Evolutionary conservation across 169 alveolate genomes (phyloP), one percentile per base, ranked within the genome.

Genomic region (Eimeria sp.): DNA sequence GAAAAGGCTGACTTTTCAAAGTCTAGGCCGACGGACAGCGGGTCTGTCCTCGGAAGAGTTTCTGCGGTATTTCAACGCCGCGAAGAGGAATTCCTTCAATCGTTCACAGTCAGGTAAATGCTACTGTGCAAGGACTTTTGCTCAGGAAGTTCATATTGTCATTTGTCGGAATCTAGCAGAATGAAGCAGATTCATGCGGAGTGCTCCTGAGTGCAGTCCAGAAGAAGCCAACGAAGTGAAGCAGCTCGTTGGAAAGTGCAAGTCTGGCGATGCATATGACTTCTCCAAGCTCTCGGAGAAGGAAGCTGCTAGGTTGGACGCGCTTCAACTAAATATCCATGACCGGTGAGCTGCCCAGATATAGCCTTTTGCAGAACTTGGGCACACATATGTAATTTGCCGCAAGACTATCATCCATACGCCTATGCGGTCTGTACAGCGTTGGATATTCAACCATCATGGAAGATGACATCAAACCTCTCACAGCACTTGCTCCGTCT

Each of bases 1-100:
- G 68, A 33, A 52, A 87, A 60, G 20, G 91, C 87, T 37, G 95
- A 96, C 43, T 49, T 85, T 52, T 80, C 82, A 23, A 49, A 37
- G 0, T 10, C 89, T n/a, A 52, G 64, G 40, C 87, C 96, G 23
- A 56, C 78, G 62, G 85, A 74, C 33, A 20, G 27, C 27, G 96
- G 95, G 20, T 58, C 90, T 30, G 76, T 96, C 37, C 82, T 83
- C 58, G 95, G 91, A 76, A 76, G 96, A 72, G 96, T 96, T 3
- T 94, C 97, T 37, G 97, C 96, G 30, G 96, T 96, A 49, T 96
- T 91, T 62, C 96, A 91, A 33, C 77, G 90, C n/a, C 77, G 95
- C 37, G 97, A 96, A 74, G 54, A 90, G 37, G 97, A 83, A 27
- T 96, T 96, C 76, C 85, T 96, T 43, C 91, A 90, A 25, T 4